Conservation (phyloP, 2,329 filamentous ascomycete genomes). For the Podosphaera aphanis region DNA sequence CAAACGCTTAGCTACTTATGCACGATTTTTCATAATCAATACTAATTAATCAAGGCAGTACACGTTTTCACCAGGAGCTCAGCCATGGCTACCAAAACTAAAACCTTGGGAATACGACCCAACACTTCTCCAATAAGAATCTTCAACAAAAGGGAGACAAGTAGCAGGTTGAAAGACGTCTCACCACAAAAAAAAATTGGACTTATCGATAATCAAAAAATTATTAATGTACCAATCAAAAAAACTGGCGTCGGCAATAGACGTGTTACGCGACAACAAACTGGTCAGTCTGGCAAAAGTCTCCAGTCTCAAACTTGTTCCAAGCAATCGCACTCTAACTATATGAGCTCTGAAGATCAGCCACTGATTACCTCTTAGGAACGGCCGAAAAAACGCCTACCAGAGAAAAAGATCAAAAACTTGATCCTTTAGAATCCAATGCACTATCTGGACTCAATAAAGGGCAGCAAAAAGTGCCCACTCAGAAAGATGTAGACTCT, state of each 20-base stretch:
- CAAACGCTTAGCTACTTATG: no score
- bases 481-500: neutral
- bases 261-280: neutral
- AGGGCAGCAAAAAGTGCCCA: neutral
- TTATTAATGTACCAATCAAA: neutral
- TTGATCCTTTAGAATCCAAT: neutral
- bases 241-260: neutral
- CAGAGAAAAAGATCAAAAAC: neutral
- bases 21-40: no score
- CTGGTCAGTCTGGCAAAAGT: no score
- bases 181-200: neutral
- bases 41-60: neutral
- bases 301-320: neutral
- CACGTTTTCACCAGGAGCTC: neutral
- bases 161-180: neutral
- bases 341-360: neutral
- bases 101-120: neutral
- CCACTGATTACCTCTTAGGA: neutral
- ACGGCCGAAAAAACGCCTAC: neutral
- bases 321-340: neutral
- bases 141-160: neutral
- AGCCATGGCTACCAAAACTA: neutral
- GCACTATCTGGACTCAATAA: neutral
- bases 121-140: neutral
- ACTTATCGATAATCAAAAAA: neutral